Conservation (phyloP, 148 eudicot genomes). For the Polygonum maritimum region DNA sequence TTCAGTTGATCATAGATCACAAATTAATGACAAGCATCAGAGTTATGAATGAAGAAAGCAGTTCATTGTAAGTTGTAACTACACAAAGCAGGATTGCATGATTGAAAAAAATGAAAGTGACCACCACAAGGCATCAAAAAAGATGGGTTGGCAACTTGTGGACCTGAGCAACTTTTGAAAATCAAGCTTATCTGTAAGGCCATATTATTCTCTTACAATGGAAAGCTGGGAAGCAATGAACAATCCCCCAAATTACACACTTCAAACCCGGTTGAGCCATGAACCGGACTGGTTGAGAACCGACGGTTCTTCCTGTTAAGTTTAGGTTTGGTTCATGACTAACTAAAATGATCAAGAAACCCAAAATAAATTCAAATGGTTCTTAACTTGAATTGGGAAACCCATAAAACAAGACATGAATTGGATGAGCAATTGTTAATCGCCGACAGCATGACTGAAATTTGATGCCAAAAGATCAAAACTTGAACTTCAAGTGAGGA, state of each 20-base stretch:
- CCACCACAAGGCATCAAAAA: neutral
- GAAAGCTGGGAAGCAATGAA: constrained; percentile 1
- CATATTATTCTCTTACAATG: neutral
- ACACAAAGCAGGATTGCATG: neutral
- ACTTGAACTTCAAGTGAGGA: neutral
- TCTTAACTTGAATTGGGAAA: neutral
- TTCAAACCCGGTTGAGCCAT: too few species aligned
- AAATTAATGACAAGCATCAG: neutral
- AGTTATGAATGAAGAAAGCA: neutral
- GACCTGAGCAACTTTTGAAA: constrained; percentile 1
- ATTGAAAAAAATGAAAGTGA: neutral
- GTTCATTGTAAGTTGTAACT: neutral
- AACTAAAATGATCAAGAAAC: too few species aligned
- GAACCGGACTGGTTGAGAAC: too few species aligned
- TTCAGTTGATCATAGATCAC: too few species aligned
- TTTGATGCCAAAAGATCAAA: neutral
- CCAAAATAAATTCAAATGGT: neutral
- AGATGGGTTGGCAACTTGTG: neutral
- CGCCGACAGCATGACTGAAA: neutral
- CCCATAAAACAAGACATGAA: neutral
- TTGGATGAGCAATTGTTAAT: neutral
- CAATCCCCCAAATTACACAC: constrained; percentile 51
- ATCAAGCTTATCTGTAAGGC: neutral
- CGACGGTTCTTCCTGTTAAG: too few species aligned
- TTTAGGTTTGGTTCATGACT: too few species aligned